Base-by-base conservation (phyloP, 352 stramenopile genomes). In the Phytophthora cajani region DNA sequence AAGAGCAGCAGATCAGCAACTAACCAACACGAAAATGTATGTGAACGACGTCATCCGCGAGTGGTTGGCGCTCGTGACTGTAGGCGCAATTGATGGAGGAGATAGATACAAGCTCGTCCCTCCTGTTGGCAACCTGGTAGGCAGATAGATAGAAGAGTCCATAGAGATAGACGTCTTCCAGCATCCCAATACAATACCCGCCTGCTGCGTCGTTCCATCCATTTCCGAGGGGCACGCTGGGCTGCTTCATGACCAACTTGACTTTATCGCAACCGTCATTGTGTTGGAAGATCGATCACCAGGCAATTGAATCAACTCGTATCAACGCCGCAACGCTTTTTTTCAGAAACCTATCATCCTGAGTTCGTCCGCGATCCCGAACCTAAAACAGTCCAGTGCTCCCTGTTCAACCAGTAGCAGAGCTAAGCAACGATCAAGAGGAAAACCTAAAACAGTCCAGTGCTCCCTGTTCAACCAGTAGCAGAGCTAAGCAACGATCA, bases 11-110 rank as follows among this genome's bases (percentile, higher is more conserved):
- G 36, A 63, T 50, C 58, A 78, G 67, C 60, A 56, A 53, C 67
- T 67, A 76, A 73, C 62, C 61, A 63, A 66, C 60, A 72, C 67
- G 54, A 76, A 74, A 69, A 67, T 69, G 66, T 62, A 72, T 64
- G 40, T 69, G 61, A 65, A 67, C 62, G 49, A 71, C 40, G 38
- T 70, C 50, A 14, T 62, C 19, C 42, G 69, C 40, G 36, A 62
- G 47, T 61, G 57, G 46, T 53, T 60, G 50, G 44, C 58, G 23
- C 30, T 66, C 60, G 51, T 56, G 53, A 53, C 27, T 57, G 38
- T 58, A 75, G 67, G 67, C 67, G 62, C 63, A 72, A 73, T 72
- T 73, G 58, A 69, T 62, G 58, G 52, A 67, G 27, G 38, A 38
- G 33, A 5, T 2, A 38, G 33, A 47, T 8, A 38, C 19, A 32